Evolutionary conservation across 257 asterid genomes (phyloP), one percentile per base, ranked within the genome.

Genomic region (Solanum ossicruentum): DNA sequence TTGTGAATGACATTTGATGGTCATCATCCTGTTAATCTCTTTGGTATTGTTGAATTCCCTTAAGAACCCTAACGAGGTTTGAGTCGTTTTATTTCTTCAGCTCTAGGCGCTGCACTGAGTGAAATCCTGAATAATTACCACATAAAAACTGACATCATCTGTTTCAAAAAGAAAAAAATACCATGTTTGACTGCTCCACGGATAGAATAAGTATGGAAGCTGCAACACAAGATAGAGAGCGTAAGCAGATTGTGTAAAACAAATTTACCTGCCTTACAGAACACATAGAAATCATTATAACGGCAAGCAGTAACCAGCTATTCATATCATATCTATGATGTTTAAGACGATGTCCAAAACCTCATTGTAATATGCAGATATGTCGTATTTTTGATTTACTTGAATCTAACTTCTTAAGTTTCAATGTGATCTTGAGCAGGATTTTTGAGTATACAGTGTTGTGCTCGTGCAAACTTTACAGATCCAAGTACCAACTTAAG

Each of bases 381-480:
- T 77, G 81, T 52, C 82, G 7, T 36, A 52, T 78, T 16, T 26
- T 78, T 52, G 18, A 17, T 5, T 10, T 26, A 78, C 82, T 75
- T 78, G 28, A 26, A 26, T 52, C 82, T 52, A 43, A 55, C 55
- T 20, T 57, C 18, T 56, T 56, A n/a, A 63, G 13, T 49, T 83
- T 12, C 49, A 47, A n/a, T 71, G 54, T 79, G 41, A 81, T 72
- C 56, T 82, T 18, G 7, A 79, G 73, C 93, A 91, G 95, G 89
- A 81, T 91, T 88, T 87, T 21, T 91, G 28, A 92, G 94, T 86
- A 86, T 92, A 56, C 85, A 88, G 47, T 89, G 92, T 63, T 91
- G 95, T 69, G 89, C 91, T 11, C 83, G 60, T 45, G 70, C 84
- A 36, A 81, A 85, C 36, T 87, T 58, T 39, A 80, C 51, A 9